Evolutionary conservation across 805 yeast species (phyloP).

Genomic region (Blastobotrys parvus): DNA sequence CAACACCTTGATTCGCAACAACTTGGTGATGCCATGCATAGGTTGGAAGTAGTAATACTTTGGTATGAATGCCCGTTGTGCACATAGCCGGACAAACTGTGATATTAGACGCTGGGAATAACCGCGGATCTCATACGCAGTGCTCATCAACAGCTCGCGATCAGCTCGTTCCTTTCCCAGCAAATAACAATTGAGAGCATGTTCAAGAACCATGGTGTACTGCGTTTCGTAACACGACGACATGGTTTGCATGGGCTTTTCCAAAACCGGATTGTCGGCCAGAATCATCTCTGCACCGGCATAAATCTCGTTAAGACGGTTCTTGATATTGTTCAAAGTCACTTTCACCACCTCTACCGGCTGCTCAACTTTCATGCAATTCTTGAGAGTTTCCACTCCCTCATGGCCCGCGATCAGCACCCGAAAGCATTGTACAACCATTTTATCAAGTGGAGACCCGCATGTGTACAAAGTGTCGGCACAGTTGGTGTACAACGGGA

Average conservation of each 20-base stretch:
- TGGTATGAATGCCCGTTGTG: slow-evolving; percentile 5
- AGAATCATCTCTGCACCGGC: not conserved
- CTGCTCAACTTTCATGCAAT: not conserved
- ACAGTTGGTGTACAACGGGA: not conserved
- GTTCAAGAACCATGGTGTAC: not conserved
- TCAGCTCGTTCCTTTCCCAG: not conserved
- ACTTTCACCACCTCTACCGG: not conserved
- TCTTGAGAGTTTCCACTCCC: not conserved
- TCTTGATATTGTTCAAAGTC: not conserved
- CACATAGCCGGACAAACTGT: not conserved
- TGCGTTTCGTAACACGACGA: not conserved
- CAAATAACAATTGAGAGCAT: not conserved
- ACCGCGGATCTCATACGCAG: not conserved
- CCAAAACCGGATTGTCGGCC: not conserved
- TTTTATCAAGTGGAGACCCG: not conserved
- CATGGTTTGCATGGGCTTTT: not conserved
- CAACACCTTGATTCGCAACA: slow-evolving; percentile 11
- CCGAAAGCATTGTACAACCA: not conserved
- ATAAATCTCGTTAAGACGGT: not conserved
- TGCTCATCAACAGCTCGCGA: not conserved
- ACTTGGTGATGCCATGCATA: slow-evolving; percentile 13
- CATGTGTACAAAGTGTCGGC: not conserved
- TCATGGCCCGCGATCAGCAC: not conserved
- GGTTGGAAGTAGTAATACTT: slow-evolving; percentile 15
- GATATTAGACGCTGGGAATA: not conserved